A percentile compares a stretch with the other conserved stretches of the same genome.
Conservation (phyloP, 768 basidiomycete species). For the Amyloporia xantha region DNA sequence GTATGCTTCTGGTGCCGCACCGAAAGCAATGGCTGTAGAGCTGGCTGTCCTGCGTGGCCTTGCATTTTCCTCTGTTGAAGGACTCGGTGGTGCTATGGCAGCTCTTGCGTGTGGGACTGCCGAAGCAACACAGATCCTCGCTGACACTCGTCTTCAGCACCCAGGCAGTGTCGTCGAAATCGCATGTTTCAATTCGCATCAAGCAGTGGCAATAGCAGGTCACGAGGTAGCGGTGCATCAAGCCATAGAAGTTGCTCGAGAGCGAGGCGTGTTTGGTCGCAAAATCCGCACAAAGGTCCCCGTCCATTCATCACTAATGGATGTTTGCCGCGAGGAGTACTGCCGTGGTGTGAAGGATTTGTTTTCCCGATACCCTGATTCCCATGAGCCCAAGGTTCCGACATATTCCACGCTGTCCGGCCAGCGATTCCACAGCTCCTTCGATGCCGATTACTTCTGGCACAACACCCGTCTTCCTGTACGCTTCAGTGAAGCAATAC, state of each 20-base stretch:
- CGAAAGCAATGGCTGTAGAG: conserved; percentile 36
- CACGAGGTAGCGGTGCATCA: conserved; percentile 16
- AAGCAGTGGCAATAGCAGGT: conserved; percentile 35
- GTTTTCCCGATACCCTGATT: conserved; percentile 29
- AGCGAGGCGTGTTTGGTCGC: conserved; percentile 28
- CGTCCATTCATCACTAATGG: conserved; percentile 34
- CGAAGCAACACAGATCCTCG: conserved; percentile 24
- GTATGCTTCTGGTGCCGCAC: conserved; percentile 37
- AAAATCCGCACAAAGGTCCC: conserved; percentile 31
- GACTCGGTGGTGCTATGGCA: conserved; percentile 35
- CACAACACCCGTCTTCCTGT: conserved; percentile 31
- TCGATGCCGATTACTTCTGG: conserved; percentile 37
- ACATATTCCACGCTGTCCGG: conserved; percentile 35
- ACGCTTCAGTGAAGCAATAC: conserved; percentile 28
- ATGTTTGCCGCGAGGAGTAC: conserved; percentile 28
- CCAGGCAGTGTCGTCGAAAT: conserved; percentile 25
- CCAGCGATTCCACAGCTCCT: conserved; percentile 13
- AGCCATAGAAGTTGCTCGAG: conserved; percentile 24
- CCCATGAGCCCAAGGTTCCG: conserved; percentile 21
- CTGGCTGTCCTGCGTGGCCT: conserved; percentile 35
- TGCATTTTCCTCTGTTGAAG: conserved; percentile 29
- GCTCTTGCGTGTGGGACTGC: conserved; percentile 31
- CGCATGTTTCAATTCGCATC: conserved; percentile 34
- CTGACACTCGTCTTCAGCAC: conserved; percentile 1
- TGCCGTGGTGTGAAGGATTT: conserved; percentile 21